Evolutionary conservation across 148 eudicot species (phyloP).

Genomic region (Beta vulgaris): DNA sequence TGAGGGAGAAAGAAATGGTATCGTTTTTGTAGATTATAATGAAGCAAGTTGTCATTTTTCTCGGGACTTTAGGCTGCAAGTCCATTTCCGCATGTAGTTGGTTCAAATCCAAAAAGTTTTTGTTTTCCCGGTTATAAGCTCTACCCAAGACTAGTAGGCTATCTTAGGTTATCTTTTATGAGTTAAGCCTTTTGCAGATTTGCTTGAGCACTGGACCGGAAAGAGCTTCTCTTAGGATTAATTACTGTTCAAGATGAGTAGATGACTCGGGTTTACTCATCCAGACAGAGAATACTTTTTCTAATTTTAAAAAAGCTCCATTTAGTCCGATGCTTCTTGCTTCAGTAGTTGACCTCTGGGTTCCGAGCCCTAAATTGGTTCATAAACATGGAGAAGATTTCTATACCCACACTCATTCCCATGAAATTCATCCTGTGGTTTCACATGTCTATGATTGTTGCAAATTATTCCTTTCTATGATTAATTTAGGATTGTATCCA

Average conservation of each 20-base stretch:
- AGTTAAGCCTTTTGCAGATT: too few relatives aligned
- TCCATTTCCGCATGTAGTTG: too few relatives aligned
- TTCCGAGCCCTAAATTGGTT: neutral
- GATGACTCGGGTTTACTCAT: neutral
- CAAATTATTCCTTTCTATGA: neutral
- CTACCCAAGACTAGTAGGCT: too few relatives aligned
- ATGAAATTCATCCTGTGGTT: neutral
- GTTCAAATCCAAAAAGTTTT: too few relatives aligned
- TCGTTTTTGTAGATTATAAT: too few relatives aligned
- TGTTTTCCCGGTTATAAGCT: too few relatives aligned
- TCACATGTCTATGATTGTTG: neutral
- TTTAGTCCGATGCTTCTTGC: neutral
- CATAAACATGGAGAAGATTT: neutral
- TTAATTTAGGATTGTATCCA: neutral
- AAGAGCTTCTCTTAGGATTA: neutral
- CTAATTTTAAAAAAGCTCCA: neutral
- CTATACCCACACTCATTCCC: neutral
- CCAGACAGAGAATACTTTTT: neutral
- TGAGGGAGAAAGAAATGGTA: too few relatives aligned
- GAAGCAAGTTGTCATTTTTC: too few relatives aligned
- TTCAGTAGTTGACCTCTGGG: neutral
- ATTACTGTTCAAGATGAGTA: neutral
- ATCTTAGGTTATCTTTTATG: too few relatives aligned
- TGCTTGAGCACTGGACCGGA: too few relatives aligned
- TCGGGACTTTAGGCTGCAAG: too few relatives aligned